These are phyloP conservation scores for Ophiostoma quercus DNA, from an alignment of 2,329 filamentous ascomycete genomes.

Conservation along the genomic window DNA sequence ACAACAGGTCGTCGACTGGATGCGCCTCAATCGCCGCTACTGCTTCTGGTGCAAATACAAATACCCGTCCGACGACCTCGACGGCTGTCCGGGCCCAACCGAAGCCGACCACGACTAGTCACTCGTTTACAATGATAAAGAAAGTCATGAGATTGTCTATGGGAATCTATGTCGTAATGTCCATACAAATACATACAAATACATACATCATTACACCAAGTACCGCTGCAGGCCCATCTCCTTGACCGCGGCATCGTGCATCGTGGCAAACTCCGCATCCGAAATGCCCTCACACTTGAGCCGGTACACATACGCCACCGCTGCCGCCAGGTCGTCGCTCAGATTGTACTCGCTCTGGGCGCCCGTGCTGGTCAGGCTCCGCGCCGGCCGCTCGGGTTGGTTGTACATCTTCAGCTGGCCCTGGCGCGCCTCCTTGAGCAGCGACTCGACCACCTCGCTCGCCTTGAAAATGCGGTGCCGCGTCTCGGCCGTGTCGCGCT, in stretches of 20 bases:
- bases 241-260: slow-evolving; percentile 29
- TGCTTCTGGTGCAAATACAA: slow-evolving; percentile 95
- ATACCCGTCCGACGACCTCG: slow-evolving; percentile 70
- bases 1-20: slow-evolving; percentile 57
- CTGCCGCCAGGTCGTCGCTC: slow-evolving; percentile 29
- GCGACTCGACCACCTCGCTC: slow-evolving; percentile 29
- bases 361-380: background rate
- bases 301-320: slow-evolving; percentile 30
- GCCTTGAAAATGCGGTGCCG: slow-evolving; percentile 31
- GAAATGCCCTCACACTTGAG: slow-evolving; percentile 21
- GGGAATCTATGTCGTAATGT: slow-evolving; percentile 10
- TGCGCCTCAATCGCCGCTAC: slow-evolving; percentile 69
- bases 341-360: slow-evolving; percentile 27
- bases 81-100: slow-evolving; percentile 79
- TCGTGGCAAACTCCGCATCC: slow-evolving; percentile 26
- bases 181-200: background rate
- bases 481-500: slow-evolving; percentile 28
- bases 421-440: slow-evolving; percentile 26
- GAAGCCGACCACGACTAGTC: slow-evolving; percentile 71
- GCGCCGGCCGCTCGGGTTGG: background rate
- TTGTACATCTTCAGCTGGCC: background rate
- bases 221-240: slow-evolving; percentile 33
- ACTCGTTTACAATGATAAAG: background rate
- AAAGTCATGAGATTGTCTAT: slow-evolving; percentile 7
- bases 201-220: background rate